Percentiles rank a stretch among this genome's conserved stretches.
Conservation (phyloP, 2,329 filamentous ascomycete species). For the Arthrobotrys iridis region DNA sequence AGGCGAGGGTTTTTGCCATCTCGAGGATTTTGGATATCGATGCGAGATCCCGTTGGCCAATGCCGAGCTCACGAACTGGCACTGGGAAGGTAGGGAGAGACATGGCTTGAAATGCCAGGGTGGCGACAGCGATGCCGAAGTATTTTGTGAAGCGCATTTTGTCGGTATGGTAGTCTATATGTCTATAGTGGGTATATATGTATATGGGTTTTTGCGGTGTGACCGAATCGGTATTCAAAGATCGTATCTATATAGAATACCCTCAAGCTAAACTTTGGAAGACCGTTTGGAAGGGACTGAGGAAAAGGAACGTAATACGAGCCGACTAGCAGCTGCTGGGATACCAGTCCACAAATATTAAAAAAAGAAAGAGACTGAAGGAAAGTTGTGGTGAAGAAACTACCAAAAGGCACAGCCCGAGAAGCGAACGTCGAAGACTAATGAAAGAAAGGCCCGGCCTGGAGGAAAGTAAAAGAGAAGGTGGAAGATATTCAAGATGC, state of each 20-base stretch:
- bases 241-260: constrained; percentile 17
- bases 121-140: constrained; percentile 20
- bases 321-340: constrained; percentile 42
- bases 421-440: constrained; percentile 28
- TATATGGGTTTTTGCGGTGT: neutral
- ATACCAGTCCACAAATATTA: constrained; percentile 29
- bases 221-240: neutral
- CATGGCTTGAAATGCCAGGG: constrained; percentile 25
- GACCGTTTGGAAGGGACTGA: constrained; percentile 10
- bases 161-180: neutral
- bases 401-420: constrained; percentile 50
- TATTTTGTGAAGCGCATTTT: constrained; percentile 46
- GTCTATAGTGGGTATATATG: neutral
- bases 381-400: constrained; percentile 44
- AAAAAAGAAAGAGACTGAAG: constrained; percentile 37
- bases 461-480: constrained; percentile 25
- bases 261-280: neutral
- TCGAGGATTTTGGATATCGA: constrained; percentile 16
- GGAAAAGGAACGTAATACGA: constrained; percentile 24
- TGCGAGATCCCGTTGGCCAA: constrained; percentile 27
- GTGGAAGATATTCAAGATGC: constrained; percentile 5
- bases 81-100: constrained; percentile 24
- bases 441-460: constrained; percentile 43
- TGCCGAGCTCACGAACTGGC: constrained; percentile 5
- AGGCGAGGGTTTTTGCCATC: constrained; percentile 8